Evolutionary conservation across 192 early-diverging fungal genomes (phyloP), one percentile per base, ranked within the genome.

Genomic region (Gryganskiella cystojenkinii): DNA sequence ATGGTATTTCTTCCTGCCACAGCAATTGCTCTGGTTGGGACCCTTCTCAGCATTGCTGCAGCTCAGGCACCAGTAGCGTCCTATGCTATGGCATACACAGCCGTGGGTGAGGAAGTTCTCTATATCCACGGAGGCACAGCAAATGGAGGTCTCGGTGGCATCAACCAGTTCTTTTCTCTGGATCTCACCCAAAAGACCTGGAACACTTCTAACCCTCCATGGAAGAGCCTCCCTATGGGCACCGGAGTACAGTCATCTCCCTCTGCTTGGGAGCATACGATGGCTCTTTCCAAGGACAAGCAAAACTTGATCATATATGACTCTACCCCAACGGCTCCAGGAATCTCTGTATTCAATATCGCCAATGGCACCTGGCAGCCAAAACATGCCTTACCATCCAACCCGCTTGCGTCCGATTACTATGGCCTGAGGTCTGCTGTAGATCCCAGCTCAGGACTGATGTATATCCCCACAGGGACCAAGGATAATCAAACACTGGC

Each of bases 91-190:
- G 34, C 37, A n/a, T 58, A 37, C 13, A 14, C 56, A 3, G 15
- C 56, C 22, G 30, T 6, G 17, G 34, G 13, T 33, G 34, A 58
- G 30, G 40, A 58, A 22, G 35, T 35, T 40, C 56, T 58, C 13
- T 34, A 34, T 24, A 42, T 58, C 56, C 37, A 58, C 2, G 56
- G 56, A 1, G 56, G 56, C 35, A 8, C 10, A 11, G 31, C 52
- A 10, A 25, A 54, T 25, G 13, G 34, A 6, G 34, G 25, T 22
- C 35, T 35, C 14, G 22, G 40, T 13, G 56, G 20, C 56, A 40
- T 34, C 37, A 42, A 19, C 31, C 56, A 58, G 14, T 35, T 58
- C 56, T 58, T 58, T 42, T 27, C 56, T 10, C 56, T 58, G 1
- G 56, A 58, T 20, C 56, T 58, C 35, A 58, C 56, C 6, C 17